Percentiles rank a stretch among this genome's conserved stretches.
These are phyloP conservation scores for Clarireedia homoeocarpa DNA, from an alignment of 2,329 filamentous ascomycete genomes.

Conservation along the genomic window DNA sequence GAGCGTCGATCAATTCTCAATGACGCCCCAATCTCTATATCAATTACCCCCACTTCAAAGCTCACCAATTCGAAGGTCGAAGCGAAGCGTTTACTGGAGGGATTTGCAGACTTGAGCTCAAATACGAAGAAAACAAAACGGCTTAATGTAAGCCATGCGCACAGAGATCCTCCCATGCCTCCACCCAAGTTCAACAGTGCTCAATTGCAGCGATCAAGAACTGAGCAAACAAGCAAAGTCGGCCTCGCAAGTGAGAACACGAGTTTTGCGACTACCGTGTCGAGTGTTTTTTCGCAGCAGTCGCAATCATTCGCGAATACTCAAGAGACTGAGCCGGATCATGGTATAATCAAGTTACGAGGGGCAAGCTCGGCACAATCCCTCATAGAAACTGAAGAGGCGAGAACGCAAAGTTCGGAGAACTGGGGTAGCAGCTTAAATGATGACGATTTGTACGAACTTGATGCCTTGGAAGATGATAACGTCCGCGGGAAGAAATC, in stretches of 20 bases:
- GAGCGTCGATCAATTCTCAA: neutral
- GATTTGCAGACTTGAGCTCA: neutral
- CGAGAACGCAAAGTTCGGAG: neutral
- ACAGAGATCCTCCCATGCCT: neutral
- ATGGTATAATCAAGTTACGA: neutral
- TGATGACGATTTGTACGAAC: neutral
- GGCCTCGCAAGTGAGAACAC: slow-evolving; percentile 4
- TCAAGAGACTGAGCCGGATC: slow-evolving; percentile 13
- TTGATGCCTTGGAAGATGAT: neutral
- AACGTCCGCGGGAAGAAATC: neutral
- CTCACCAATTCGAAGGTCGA: neutral
- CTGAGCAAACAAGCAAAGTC: neutral
- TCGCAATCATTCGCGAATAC: neutral
- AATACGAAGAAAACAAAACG: neutral
- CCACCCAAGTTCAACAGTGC: neutral
- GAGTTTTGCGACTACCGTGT: slow-evolving; percentile 18
- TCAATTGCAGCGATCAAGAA: neutral
- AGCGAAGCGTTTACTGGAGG: neutral
- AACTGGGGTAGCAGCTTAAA: neutral
- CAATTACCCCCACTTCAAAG: neutral
- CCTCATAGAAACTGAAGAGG: neutral
- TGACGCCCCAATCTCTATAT: neutral
- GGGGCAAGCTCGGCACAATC: neutral
- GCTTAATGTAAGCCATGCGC: neutral
- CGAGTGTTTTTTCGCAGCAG: slow-evolving; percentile 14